Percentiles rank a stretch among this genome's conserved stretches.
Evolutionary conservation across 1,284 basidiomycete genomes (phyloP).

Genomic region (Microbotryum lychnidis-dioicae): DNA sequence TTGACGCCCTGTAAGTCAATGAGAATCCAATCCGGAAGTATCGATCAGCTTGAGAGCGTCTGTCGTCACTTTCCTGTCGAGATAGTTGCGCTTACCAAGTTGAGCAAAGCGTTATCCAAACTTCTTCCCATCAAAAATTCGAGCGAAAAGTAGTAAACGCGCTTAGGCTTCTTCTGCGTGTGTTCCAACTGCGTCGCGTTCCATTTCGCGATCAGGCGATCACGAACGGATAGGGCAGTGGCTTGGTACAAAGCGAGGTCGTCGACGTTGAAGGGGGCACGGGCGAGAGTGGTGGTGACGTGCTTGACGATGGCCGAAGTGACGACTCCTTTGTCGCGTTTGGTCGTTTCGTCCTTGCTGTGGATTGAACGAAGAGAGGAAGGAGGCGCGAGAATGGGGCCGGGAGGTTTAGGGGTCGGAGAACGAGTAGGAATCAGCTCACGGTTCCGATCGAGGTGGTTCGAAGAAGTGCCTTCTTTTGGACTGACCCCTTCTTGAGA

Average conservation of each 20-base stretch:
- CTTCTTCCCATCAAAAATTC: slow-evolving; percentile 65
- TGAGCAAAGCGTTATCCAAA: slow-evolving; percentile 80
- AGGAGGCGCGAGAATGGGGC: not conserved
- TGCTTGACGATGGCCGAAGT: slow-evolving; percentile 56
- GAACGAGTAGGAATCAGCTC: not conserved
- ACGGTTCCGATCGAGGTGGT: not conserved
- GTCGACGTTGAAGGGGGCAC: slow-evolving; percentile 79
- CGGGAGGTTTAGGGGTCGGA: not conserved
- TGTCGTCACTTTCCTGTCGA: no score
- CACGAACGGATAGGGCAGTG: slow-evolving; percentile 64
- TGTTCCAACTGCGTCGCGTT: slow-evolving; percentile 24
- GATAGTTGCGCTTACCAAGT: slow-evolving; percentile 45
- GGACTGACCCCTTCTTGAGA: slow-evolving; percentile 15
- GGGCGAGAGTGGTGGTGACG: slow-evolving; percentile 73
- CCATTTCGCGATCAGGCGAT: slow-evolving; percentile 56
- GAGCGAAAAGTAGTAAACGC: slow-evolving; percentile 72
- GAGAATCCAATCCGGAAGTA: no score
- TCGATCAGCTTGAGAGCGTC: no score
- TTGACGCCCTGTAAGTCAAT: slow-evolving; percentile 50
- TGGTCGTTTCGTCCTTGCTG: not conserved
- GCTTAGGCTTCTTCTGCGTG: slow-evolving; percentile 45
- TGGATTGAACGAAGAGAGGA: not conserved
- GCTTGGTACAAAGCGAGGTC: slow-evolving; percentile 58
- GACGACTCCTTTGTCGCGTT: slow-evolving; percentile 7
- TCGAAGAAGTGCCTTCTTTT: not conserved